Evolutionary conservation across 768 basidiomycete species (phyloP).

Genomic region (Agrocybe praecox): DNA sequence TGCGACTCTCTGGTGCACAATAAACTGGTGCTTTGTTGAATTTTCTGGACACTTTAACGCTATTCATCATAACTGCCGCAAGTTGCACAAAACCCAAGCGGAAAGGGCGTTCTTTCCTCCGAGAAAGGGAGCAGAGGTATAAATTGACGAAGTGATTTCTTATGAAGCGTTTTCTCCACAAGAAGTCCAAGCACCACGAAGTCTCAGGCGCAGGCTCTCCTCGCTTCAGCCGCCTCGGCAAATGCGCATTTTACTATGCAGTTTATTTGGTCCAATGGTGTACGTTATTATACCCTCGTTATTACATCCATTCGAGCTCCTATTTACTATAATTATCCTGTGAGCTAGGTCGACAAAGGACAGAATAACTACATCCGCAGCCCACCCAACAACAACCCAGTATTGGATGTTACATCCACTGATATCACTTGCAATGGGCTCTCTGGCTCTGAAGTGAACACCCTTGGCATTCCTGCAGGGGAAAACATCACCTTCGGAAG

Average conservation of each 20-base stretch:
- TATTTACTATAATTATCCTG: neutral
- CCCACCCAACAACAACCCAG: conserved; percentile 55
- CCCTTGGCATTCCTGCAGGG: conserved; percentile 44
- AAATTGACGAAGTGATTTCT: neutral
- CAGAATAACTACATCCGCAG: conserved; percentile 47
- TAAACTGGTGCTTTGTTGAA: too few relatives aligned
- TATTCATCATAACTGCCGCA: too few relatives aligned
- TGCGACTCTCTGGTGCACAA: too few relatives aligned
- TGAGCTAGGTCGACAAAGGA: conserved; percentile 48
- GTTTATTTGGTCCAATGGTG: conserved; percentile 53
- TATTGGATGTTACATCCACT: conserved; percentile 54
- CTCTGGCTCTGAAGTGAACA: conserved; percentile 39
- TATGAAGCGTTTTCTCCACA: neutral
- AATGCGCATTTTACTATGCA: conserved; percentile 54
- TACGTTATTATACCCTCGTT: conserved; percentile 14
- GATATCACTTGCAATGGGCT: conserved; percentile 54
- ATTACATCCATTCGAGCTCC: neutral
- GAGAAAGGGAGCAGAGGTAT: neutral
- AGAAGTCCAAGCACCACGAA: conserved; percentile 32
- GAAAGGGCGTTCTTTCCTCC: neutral
- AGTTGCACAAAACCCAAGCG: too few relatives aligned
- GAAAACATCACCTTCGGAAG: conserved; percentile 52
- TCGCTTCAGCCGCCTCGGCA: conserved; percentile 37
- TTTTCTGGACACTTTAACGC: too few relatives aligned
- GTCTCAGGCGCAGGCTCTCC: conserved; percentile 28